Conservation (phyloP, 2,329 filamentous ascomycete species). For the Colletotrichum orbiculare region DNA sequence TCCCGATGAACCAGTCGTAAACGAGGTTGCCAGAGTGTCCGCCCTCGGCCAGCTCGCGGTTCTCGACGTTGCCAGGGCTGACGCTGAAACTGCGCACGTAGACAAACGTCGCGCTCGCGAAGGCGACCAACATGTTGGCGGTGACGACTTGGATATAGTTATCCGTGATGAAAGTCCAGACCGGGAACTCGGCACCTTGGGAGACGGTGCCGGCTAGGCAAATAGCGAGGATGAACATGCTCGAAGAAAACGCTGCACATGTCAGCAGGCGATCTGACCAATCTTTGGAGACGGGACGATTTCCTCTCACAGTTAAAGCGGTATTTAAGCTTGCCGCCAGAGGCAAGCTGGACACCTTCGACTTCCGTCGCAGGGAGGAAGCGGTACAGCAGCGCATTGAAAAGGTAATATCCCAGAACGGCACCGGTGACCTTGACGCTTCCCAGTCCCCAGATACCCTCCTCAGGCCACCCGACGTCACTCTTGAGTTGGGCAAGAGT, state of each 20-base stretch:
- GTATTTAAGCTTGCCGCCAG: conserved; percentile 82
- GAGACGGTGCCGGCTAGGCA: conserved; percentile 79
- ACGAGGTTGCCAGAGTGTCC: conserved; percentile 86
- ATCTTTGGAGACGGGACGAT: neutral
- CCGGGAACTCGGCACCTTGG: conserved; percentile 82
- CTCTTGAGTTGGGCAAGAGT: conserved; percentile 78
- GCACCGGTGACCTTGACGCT: conserved; percentile 77
- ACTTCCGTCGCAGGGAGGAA: conserved; percentile 79
- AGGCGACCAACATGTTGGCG: conserved; percentile 82
- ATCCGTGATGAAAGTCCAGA: conserved; percentile 94
- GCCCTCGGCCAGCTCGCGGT: conserved; percentile 83
- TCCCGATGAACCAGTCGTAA: conserved; percentile 95
- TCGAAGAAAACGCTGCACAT: conserved; percentile 76
- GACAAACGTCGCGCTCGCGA: conserved; percentile 78
- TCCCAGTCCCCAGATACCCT: conserved; percentile 76
- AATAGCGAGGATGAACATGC: conserved; percentile 76
- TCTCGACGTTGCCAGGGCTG: conserved; percentile 76
- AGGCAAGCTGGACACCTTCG: conserved; percentile 76
- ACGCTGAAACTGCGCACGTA: conserved; percentile 87
- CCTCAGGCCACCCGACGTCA: conserved; percentile 83
- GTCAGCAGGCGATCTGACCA: neutral
- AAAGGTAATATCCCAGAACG: conserved; percentile 79
- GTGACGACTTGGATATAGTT: conserved; percentile 90
- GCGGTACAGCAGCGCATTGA: conserved; percentile 80
- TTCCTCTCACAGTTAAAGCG: conserved; percentile 75